Evolutionary conservation across 176 grass and related monocot species (phyloP), one percentile per base, ranked within the genome.

Genomic region (Carex scoparia): DNA sequence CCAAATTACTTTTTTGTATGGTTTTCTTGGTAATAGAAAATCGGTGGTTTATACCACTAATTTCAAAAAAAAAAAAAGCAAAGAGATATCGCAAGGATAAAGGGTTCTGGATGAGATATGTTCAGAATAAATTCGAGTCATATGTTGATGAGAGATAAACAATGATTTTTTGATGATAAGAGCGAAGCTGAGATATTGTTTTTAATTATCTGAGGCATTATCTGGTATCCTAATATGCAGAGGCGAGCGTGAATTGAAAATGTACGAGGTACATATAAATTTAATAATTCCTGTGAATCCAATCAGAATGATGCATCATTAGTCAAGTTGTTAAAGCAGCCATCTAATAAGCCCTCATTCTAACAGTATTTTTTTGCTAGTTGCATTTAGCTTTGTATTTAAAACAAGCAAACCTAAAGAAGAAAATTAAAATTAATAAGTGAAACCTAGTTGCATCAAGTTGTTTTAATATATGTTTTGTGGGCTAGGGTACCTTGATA

Each of bases 281-380:
- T 7, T 58, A 31, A 79, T 74, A 4, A 4, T 58, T 79, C 15
- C 3, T 77, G 73, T 42, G 23, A 54, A 30, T 37, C 46, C 12
- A 33, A 79, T 79, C 75, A 32, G 75, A 59, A 59, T 57, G 48
- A 6, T 4, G 10, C 28, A 15, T 56, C 31, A 14, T 56, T 12
- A 28, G 51, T 59, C 75, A 56, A 79, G 48, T 79, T 79, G 75
- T 31, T 79, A 10, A 57, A 79, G 74, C 30, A 32, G 74, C 57
- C 48, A 31, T 30, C 14, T 79, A 11, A 65, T 79, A 11, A 65
- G 27, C 27, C 23, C n/a, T 4, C 1, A 0, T 5, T 60, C 4
- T 60, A 60, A 18, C 58, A 60, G 4, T 60, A 19, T 58, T 15
- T 18, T 18, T 60, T 60, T 60, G 58, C 58, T 60, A 10, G 46